Evolutionary conservation across 805 yeast species (phyloP), one percentile per base, ranked within the genome.

Genomic region (Candida ascalaphidarum): DNA sequence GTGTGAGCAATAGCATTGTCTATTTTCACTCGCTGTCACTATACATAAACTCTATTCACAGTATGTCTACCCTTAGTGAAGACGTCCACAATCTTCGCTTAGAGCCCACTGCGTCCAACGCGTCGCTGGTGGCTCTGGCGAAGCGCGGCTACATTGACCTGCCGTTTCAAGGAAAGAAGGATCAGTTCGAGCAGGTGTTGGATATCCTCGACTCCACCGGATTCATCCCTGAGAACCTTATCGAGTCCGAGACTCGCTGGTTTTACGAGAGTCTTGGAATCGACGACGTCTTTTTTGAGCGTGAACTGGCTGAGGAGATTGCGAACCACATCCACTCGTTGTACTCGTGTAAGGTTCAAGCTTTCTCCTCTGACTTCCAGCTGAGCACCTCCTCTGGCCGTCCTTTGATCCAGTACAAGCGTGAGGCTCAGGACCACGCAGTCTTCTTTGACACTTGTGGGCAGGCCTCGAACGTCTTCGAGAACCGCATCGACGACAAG

Each of bases 261-360:
- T 88, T 89, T 52, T 92, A 92, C 61, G 74, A 81, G 33, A 58
- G 72, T 22, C 67, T 89, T 40, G 96, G 96, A 16, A 85, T 89
- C 34, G 96, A 88, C 49, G 96, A 86, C 48, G 79, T 84, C 17
- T 89, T 82, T 56, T 88, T 89, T 51, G 92, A 92, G 23, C 74
- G 81, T 37, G 96, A 89, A 49, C 63, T 82, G 4, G 81, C 88
- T 10, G 74, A 70, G 29, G 82, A 79, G 35, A 81, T 89, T 40
- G 88, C 83, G 11, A 71, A 79, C 30, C 86, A 88, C 48, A 83
- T 89, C 43, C 81, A 81, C 47, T 81, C 96, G 7, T 65, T 89
- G 30, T 89, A 89, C 57, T 83, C 96, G 19, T 88, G 96, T 32
- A 92, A 92, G 52, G 71, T 92, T 30, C 92, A 89, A 42, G 94